Conservation (phyloP, 805 yeast genomes). For the Komagataella mondaviorum region DNA sequence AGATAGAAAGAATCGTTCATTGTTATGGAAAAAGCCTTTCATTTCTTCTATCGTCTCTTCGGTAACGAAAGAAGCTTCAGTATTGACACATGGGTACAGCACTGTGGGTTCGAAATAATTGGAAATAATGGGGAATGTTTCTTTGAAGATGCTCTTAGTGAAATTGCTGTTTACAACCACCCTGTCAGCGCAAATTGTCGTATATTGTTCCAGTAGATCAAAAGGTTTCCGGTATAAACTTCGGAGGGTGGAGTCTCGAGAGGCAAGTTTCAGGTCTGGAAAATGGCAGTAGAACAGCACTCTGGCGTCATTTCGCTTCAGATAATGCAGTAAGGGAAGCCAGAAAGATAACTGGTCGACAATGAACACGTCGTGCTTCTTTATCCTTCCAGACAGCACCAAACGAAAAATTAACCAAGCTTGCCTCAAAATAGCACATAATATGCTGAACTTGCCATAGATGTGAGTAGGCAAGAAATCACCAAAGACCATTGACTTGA, state of each 20-base stretch:
- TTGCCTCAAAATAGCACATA: conserved; percentile 79
- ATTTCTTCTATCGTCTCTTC: conserved; percentile 19
- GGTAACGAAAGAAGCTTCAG: conserved; percentile 9
- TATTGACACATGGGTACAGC: conserved; percentile 70
- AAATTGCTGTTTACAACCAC: conserved; percentile 83
- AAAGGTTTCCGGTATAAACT: conserved; percentile 67
- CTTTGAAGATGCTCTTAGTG: conserved; percentile 55
- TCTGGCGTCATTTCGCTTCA: conserved; percentile 25
- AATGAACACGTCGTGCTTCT: conserved; percentile 54
- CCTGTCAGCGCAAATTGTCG: conserved; percentile 63
- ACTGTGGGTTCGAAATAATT: conserved; percentile 33
- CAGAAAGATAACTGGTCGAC: conserved; percentile 85
- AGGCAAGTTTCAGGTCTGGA: conserved; percentile 77
- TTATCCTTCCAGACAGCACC: conserved; percentile 33
- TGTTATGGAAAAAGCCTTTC: conserved; percentile 17
- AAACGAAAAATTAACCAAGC: conserved; percentile 39
- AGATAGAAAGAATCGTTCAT: conserved; percentile 41
- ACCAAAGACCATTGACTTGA: conserved; percentile 65
- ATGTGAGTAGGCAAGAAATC: conserved; percentile 70
- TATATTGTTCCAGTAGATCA: conserved; percentile 70
- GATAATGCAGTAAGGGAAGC: conserved; percentile 52
- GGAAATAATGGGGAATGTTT: conserved; percentile 37
- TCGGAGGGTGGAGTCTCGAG: conserved; percentile 40
- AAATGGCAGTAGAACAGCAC: conserved; percentile 89
- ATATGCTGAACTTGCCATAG: conserved; percentile 54